phyloP scores from a whole-genome alignment of 495 filamentous ascomycete species.

The Daldinia grandis region DNA sequence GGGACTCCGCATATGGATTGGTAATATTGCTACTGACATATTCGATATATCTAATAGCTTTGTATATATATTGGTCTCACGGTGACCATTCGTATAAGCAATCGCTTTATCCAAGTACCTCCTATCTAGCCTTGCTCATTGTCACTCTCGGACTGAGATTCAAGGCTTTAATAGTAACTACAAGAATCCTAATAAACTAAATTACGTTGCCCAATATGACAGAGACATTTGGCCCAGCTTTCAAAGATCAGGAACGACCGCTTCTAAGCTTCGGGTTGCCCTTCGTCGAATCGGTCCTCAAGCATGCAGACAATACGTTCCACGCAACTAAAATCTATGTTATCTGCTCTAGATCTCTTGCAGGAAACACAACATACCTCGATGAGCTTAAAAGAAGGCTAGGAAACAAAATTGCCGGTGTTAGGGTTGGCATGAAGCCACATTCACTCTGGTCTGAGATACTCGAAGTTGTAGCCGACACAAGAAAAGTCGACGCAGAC shows the following conservation, averaged over 20 bases:
- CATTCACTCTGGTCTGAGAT: conserved; percentile 68
- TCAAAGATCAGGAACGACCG: conserved; percentile 31
- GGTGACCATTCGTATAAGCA: background rate
- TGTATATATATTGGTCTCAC: background rate
- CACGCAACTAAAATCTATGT: conserved; percentile 63
- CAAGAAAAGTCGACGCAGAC: conserved; percentile 55
- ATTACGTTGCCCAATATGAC: conserved; percentile 13
- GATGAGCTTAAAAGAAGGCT: conserved; percentile 52
- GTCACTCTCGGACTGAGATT: background rate
- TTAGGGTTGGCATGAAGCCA: conserved; percentile 62
- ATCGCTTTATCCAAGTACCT: background rate
- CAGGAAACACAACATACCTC: conserved; percentile 58
- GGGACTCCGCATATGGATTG: background rate
- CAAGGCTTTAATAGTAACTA: background rate
- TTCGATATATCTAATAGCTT: background rate
- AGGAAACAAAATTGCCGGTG: conserved; percentile 55
- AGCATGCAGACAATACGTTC: conserved; percentile 51
- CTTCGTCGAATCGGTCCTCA: conserved; percentile 45
- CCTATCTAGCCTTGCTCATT: background rate
- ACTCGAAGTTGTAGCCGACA: conserved; percentile 59
- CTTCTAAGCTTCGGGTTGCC: conserved; percentile 49
- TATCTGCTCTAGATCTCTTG: conserved; percentile 63
- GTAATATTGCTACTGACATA: background rate
- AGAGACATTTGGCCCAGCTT: conserved; percentile 39
- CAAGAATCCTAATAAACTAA: background rate